These are phyloP conservation scores for Echeveria elegans DNA, from an alignment of 164 flowering plant species.

Conservation along the genomic window DNA sequence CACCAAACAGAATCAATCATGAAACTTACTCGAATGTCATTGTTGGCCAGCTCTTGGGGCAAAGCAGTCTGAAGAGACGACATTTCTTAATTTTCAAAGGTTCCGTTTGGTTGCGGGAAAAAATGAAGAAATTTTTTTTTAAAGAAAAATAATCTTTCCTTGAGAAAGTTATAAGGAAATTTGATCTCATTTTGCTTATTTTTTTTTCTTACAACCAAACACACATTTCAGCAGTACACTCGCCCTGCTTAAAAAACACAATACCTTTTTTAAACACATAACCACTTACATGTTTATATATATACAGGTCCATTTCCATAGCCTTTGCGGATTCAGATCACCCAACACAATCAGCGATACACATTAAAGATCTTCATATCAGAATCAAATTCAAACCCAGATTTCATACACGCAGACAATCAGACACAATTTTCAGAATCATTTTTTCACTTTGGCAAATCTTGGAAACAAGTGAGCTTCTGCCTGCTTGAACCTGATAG, in stretches of 20 bases:
- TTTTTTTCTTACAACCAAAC: too few relatives aligned
- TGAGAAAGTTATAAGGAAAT: too few relatives aligned
- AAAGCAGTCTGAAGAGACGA: too few relatives aligned
- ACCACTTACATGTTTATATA: not conserved
- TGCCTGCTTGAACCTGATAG: not conserved
- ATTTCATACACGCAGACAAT: not conserved
- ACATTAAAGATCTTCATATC: not conserved
- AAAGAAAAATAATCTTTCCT: too few relatives aligned
- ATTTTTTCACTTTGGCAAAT: not conserved
- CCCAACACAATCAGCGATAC: not conserved
- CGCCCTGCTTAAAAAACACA: not conserved
- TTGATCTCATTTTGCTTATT: too few relatives aligned
- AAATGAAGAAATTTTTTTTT: too few relatives aligned
- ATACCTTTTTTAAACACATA: not conserved
- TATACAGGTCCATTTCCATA: not conserved
- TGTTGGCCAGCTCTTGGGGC: too few relatives aligned
- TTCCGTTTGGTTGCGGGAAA: too few relatives aligned
- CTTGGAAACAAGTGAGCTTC: not conserved
- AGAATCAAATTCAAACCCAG: not conserved
- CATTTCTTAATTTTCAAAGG: too few relatives aligned
- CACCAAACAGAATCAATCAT: too few relatives aligned
- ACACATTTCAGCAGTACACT: too few relatives aligned
- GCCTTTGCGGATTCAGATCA: not conserved
- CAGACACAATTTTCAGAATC: not conserved
- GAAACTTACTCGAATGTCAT: too few relatives aligned